Evolutionary conservation across 176 grass and related monocot species (phyloP), one percentile per base, ranked within the genome.

Genomic region (Otatea glauca): DNA sequence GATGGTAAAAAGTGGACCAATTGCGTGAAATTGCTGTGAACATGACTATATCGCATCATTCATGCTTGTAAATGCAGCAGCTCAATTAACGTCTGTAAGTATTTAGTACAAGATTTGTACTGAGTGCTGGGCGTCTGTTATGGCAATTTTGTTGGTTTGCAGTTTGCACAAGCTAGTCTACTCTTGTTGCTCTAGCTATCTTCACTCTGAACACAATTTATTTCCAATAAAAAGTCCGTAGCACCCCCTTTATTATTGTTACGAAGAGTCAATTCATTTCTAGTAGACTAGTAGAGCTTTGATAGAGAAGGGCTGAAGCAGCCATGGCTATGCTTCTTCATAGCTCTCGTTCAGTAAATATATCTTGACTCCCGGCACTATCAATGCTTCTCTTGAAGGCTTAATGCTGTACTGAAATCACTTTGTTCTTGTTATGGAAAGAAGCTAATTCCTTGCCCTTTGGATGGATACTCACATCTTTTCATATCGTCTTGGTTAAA

Each of bases 211-310:
- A 27, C 14, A 10, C 15, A 68, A 45, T 68, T 68, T 61, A 20
- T 75, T 70, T 81, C 25, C 70, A 38, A 32, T 49, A 8, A 76
- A 64, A 85, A 44, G 8, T 16, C 37, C 1, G 0, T 75, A 42
- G 29, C 37, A 63, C 16, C 62, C 16, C 12, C 13, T 53, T 55
- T 21, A 38, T 43, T 88, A 42, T 50, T 81, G 13, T 76, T 69
- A 17, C 20, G 50, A 80, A 48, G n/a, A 89, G 37, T 81, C 63
- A 89, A 53, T 81, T 76, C 9, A 86, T 47, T 23, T 14, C 23
- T 65, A 63, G 58, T 75, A 20, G 42, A 43, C 41, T 32, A 14
- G 44, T 37, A 62, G 17, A 53, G 11, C 14, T 73, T 68, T 23
- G 21, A 42, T 81, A 6, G 6, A 7, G 80, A 78, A 72, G 23